phyloP scores from a whole-genome alignment of 441 rosid genomes.

The Erodium moschatum region DNA sequence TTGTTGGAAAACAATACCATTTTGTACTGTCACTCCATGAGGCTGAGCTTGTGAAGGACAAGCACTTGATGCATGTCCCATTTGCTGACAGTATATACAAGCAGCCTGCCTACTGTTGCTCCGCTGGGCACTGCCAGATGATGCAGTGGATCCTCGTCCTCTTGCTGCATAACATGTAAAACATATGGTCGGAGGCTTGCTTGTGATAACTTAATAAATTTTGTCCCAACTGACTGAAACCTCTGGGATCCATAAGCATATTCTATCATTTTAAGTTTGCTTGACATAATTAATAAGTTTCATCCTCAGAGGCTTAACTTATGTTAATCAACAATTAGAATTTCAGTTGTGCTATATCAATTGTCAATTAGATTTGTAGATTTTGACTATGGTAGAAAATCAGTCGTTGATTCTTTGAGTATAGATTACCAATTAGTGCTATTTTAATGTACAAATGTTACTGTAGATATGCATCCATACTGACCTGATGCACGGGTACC shows the following conservation, averaged over 20 bases:
- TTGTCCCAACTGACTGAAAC: too few relatives aligned
- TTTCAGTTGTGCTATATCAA: too few relatives aligned
- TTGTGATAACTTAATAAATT: neutral
- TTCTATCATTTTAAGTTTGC: too few relatives aligned
- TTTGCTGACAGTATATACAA: constrained; percentile 68
- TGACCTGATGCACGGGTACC: constrained; percentile 81
- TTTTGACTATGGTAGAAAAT: neutral
- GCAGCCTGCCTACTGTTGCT: constrained; percentile 40
- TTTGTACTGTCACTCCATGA: constrained; percentile 33
- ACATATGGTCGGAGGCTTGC: constrained; percentile 15
- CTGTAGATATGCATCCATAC: constrained; percentile 10
- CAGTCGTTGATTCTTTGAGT: neutral
- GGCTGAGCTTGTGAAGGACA: constrained; percentile 59
- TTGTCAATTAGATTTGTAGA: too few relatives aligned
- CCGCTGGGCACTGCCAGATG: constrained; percentile 44
- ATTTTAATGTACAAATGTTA: neutral
- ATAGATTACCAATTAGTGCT: too few relatives aligned
- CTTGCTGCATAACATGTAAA: constrained; percentile 36
- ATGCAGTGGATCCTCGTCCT: constrained; percentile 43
- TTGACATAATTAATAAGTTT: too few relatives aligned
- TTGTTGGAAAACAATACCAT: constrained; percentile 33
- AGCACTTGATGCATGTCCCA: constrained; percentile 61
- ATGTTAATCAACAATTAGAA: neutral
- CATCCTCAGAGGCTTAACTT: too few relatives aligned
- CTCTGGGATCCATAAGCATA: too few relatives aligned